Conservation (phyloP, 371 early-diverging fungal genomes). For the Capillidium rhysosporum region DNA sequence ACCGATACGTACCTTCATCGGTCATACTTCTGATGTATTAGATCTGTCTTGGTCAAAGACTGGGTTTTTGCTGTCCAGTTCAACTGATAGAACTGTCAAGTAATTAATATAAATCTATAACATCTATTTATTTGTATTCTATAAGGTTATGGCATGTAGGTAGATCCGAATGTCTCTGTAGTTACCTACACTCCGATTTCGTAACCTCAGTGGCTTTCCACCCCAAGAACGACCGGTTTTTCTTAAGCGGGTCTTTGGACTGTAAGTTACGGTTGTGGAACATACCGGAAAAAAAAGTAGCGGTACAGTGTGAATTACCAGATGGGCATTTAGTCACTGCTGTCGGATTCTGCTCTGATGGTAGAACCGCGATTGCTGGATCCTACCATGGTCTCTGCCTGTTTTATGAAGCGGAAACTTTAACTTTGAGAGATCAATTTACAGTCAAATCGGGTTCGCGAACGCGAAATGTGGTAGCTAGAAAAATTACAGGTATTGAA, state of each 20-base stretch:
- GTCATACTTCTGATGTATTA: conserved; percentile 48
- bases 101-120: conserved; percentile 8
- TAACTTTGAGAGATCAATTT: conserved; percentile 63
- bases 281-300: conserved; percentile 53
- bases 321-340: conserved; percentile 49
- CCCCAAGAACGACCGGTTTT: conserved; percentile 64
- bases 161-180: conserved; percentile 45
- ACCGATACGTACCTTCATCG: conserved; percentile 40
- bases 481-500: conserved; percentile 57
- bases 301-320: conserved; percentile 47
- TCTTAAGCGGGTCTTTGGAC: conserved; percentile 65
- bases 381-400: conserved; percentile 52
- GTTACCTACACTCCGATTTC: conserved; percentile 52
- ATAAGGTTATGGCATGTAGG: conserved; percentile 64
- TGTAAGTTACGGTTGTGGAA: conserved; percentile 63
- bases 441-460: conserved; percentile 28
- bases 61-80: conserved; percentile 59
- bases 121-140: not conserved
- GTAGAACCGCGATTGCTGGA: conserved; percentile 50
- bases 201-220: conserved; percentile 67
- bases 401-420: conserved; percentile 52
- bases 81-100: conserved; percentile 63
- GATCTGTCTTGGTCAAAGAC: conserved; percentile 74
- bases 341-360: conserved; percentile 49
- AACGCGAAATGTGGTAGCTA: conserved; percentile 26